Evolutionary conservation across 805 yeast species (phyloP).

Genomic region (Saturnispora sanitii): DNA sequence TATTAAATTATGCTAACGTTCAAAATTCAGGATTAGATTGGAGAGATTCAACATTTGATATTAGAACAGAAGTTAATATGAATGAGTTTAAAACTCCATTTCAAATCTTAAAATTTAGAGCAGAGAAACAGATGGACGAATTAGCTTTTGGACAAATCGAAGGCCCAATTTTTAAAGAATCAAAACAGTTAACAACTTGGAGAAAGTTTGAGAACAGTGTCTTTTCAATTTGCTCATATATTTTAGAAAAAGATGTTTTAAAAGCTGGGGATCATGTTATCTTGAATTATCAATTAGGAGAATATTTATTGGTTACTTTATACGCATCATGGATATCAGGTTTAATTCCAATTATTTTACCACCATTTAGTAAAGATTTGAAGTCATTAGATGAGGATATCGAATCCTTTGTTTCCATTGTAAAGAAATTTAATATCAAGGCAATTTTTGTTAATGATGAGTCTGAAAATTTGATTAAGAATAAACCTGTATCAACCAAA

Average conservation of each 20-base stretch:
- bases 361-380: constrained; percentile 52
- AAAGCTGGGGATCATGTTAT: constrained; percentile 65
- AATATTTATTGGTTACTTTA: constrained; percentile 74
- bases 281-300: constrained; percentile 77
- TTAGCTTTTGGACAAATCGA: constrained; percentile 52
- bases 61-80: constrained; percentile 62
- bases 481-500: constrained; percentile 51
- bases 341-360: constrained; percentile 63
- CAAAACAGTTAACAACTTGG: constrained; percentile 48
- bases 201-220: constrained; percentile 68
- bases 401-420: constrained; percentile 50
- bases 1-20: constrained; percentile 52
- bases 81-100: constrained; percentile 59
- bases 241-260: constrained; percentile 55
- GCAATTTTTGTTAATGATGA: constrained; percentile 74
- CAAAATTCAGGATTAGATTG: constrained; percentile 80
- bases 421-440: constrained; percentile 61
- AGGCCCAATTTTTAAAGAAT: constrained; percentile 33
- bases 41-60: constrained; percentile 68
- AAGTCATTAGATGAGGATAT: constrained; percentile 61
- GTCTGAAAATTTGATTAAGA: constrained; percentile 57
- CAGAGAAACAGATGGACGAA: constrained; percentile 64
- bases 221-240: constrained; percentile 62
- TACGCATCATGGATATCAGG: constrained; percentile 84
- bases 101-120: constrained; percentile 72